These are phyloP conservation scores for Dipteronia dyeriana DNA, from an alignment of 345 rosid genomes.

Conservation along the genomic window DNA sequence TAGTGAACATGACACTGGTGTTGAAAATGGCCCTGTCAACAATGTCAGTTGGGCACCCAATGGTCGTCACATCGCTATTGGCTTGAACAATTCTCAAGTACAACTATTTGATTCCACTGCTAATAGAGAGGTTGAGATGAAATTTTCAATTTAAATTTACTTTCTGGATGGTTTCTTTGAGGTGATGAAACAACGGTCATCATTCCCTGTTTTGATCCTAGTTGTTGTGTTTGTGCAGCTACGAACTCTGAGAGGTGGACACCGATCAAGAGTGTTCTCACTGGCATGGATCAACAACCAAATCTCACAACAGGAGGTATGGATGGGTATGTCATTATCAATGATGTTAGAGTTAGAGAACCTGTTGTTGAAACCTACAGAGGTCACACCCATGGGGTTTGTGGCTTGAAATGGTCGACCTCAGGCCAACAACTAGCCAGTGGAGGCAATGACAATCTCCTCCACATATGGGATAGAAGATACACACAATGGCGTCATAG, in stretches of 20 bases:
- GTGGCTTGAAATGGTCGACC: neutral
- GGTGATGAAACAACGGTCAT: too few relatives aligned
- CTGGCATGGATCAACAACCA: slow-evolving; percentile 52
- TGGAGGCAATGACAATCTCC: slow-evolving; percentile 52
- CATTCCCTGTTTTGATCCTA: too few relatives aligned
- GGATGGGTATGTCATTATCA: slow-evolving; percentile 48
- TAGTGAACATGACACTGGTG: too few relatives aligned
- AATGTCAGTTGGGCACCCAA: slow-evolving; percentile 59
- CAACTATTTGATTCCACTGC: slow-evolving; percentile 50
- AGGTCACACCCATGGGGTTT: slow-evolving; percentile 53
- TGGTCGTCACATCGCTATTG: slow-evolving; percentile 47
- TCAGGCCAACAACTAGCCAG: slow-evolving; percentile 56
- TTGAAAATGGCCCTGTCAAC: slow-evolving; percentile 23
- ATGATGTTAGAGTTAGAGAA: slow-evolving; percentile 46
- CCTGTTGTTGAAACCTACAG: slow-evolving; percentile 46
- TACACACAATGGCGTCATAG: slow-evolving; percentile 33
- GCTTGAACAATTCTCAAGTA: slow-evolving; percentile 51
- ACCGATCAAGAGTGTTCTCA: slow-evolving; percentile 42
- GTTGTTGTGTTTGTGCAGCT: slow-evolving; percentile 13
- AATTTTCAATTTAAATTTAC: too few relatives aligned
- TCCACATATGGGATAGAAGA: slow-evolving; percentile 52
- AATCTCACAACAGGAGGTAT: slow-evolving; percentile 52
- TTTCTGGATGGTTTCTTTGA: too few relatives aligned
- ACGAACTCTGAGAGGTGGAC: slow-evolving; percentile 45
- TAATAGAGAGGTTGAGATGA: slow-evolving; percentile 26